These are phyloP conservation scores for Cladosporium sp. DNA, from an alignment of 2,329 filamentous ascomycete genomes.

Conservation along the genomic window DNA sequence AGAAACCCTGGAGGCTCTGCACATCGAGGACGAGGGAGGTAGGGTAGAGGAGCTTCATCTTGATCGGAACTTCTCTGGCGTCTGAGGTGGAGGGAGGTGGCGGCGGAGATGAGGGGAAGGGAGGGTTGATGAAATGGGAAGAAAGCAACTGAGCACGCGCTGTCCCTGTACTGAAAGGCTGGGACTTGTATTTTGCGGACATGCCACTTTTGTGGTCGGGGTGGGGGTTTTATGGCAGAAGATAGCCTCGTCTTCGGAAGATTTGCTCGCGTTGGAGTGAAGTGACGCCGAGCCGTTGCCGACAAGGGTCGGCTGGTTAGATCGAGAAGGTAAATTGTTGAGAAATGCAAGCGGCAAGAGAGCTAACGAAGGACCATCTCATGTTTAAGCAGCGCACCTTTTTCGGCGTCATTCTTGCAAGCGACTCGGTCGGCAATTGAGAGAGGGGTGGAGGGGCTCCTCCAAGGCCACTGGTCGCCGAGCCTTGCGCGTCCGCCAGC, in stretches of 20 bases:
- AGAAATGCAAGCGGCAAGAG: background rate
- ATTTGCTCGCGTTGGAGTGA: conserved; percentile 8
- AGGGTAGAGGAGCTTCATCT: conserved; percentile 62
- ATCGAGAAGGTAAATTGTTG: background rate
- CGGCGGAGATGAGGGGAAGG: background rate
- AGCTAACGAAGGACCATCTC: background rate
- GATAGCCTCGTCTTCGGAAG: conserved; percentile 2
- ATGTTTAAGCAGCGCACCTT: background rate
- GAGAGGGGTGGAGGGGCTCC: no score
- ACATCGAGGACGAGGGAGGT: conserved; percentile 55
- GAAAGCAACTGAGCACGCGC: conserved; percentile 2
- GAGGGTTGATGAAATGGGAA: conserved; percentile 2
- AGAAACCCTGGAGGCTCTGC: conserved; percentile 52
- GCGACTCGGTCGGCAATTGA: no score
- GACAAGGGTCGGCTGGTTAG: background rate
- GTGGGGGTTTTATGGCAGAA: conserved; percentile 4
- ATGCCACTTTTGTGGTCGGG: conserved; percentile 1
- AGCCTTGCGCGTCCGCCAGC: no score
- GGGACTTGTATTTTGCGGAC: background rate
- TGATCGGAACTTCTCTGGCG: conserved; percentile 11
- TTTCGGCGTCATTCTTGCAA: background rate
- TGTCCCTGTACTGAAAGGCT: conserved; percentile 1
- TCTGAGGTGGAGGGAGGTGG: background rate
- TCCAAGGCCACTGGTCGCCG: no score
- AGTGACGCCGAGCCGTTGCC: conserved; percentile 10